Evolutionary conservation across 768 basidiomycete species (phyloP).

Genomic region (Crassisporium funariophilum): DNA sequence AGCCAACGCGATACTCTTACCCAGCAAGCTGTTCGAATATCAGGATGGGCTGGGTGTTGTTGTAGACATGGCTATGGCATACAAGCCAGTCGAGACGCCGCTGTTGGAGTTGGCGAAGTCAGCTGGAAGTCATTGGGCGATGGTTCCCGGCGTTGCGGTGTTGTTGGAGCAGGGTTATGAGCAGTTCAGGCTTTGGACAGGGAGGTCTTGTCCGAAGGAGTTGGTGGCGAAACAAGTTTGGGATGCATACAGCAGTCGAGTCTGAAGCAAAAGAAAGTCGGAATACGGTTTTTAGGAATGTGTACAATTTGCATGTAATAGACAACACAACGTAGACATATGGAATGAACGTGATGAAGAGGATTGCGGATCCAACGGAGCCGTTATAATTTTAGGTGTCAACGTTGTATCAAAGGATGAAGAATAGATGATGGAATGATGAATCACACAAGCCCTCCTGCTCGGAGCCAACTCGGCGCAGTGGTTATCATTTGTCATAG

Average conservation of each 20-base stretch:
- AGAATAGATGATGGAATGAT: too few relatives aligned
- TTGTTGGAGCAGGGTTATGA: slow-evolving; percentile 87
- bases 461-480: too few relatives aligned
- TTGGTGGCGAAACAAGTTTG: slow-evolving; percentile 24
- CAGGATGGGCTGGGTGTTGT: slow-evolving; percentile 59
- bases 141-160: slow-evolving; percentile 81
- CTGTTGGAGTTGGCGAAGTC: slow-evolving; percentile 67
- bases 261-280: neutral
- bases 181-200: slow-evolving; percentile 86
- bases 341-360: too few relatives aligned
- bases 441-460: too few relatives aligned
- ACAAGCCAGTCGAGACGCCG: slow-evolving; percentile 85
- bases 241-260: slow-evolving; percentile 23
- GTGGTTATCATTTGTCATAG: too few relatives aligned
- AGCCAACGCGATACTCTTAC: slow-evolving; percentile 48
- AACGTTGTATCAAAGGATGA: too few relatives aligned
- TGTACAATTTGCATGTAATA: too few relatives aligned
- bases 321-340: too few relatives aligned
- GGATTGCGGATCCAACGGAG: too few relatives aligned
- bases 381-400: too few relatives aligned
- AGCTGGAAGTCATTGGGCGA: slow-evolving; percentile 57
- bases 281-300: too few relatives aligned
- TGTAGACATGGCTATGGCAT: slow-evolving; percentile 97
- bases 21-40: slow-evolving; percentile 57
- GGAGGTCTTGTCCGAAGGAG: slow-evolving; percentile 53